Evolutionary conservation across 768 basidiomycete species (phyloP), one percentile per base, ranked within the genome.

Genomic region (Rhizopogon salebrosus): DNA sequence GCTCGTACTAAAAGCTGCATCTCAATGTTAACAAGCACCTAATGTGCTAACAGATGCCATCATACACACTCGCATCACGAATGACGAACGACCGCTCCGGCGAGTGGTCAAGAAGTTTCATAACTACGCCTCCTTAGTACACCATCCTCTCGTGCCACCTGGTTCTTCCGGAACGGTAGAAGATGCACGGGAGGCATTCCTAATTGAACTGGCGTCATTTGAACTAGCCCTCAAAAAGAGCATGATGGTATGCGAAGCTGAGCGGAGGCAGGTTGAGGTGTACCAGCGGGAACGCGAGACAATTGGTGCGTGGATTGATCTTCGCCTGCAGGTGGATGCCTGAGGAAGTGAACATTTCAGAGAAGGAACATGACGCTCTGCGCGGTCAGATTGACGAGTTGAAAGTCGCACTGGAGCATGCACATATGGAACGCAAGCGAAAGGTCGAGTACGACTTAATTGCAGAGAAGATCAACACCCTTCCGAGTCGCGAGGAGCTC

Each of bases 361-460:
- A 86, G 57, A 72, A 81, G 51, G 89, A 93, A 60, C 89, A 87
- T 57, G 82, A 75, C 22, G 78, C 75, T 9, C 68, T 91, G 48
- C 76, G 77, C 57, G 75, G 69, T 8, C 89, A 92, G 60, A 92
- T 93, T 48, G 80, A 84, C 58, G 84, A 88, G 57, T 77, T 93
- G 59, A 92, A 92, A 68, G 74, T 75, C 18, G 78, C 81, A 3
- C 67, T 93, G 53, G 89, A 91, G 58, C 82, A 90, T 57, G 90
- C 87, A 5, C 92, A 93, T 62, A 72, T 86, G 62, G 72, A 83
- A 52, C 81, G 91, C 42, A 76, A 75, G 54, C 79, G 84, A 51
- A 93, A 91, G 72, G 90, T 92, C 59, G 91, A 93, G 62, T 93
- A 93, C 63, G 91, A 93, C 72, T 72, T 79, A 41, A 79, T 93